A percentile compares a stretch with the other conserved stretches of the same genome.
These are phyloP conservation scores for Dryas integrifolia DNA, from an alignment of 331 rosid genomes.

Conservation along the genomic window DNA sequence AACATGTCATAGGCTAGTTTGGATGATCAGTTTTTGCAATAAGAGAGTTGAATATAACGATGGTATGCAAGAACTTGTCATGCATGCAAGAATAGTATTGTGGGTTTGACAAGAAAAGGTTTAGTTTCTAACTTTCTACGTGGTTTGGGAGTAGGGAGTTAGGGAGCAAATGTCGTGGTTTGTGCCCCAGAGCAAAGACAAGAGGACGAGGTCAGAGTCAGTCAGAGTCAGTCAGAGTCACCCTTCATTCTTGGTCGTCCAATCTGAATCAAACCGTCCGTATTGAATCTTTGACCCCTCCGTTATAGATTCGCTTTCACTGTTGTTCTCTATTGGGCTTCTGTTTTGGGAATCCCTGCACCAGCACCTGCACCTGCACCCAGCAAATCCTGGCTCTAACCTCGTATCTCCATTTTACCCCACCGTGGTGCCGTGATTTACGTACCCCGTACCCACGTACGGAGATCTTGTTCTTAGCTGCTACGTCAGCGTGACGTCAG, in stretches of 20 bases:
- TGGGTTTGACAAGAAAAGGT: background rate
- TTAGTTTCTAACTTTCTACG: background rate
- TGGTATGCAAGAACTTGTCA: too few relatives aligned
- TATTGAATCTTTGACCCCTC: conserved; percentile 40
- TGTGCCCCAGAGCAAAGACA: conserved; percentile 32
- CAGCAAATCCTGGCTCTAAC: conserved; percentile 11
- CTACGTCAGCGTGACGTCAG: conserved; percentile 5
- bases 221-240: background rate
- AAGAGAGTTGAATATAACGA: too few relatives aligned
- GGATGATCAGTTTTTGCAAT: too few relatives aligned
- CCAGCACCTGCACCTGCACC: background rate
- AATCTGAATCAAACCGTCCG: conserved; percentile 32
- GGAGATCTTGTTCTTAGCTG: background rate
- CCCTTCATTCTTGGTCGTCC: conserved; percentile 17
- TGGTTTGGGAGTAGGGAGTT: background rate
- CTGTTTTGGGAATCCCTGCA: background rate
- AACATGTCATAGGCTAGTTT: too few relatives aligned
- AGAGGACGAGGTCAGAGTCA: conserved; percentile 4
- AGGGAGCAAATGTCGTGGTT: conserved; percentile 27
- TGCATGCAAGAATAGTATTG: too few relatives aligned
- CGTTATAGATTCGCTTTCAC: conserved; percentile 30
- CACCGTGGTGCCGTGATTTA: conserved; percentile 2
- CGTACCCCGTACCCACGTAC: background rate
- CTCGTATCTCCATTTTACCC: conserved; percentile 7
- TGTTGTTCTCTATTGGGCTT: conserved; percentile 5